Base-by-base conservation (phyloP, 2,329 filamentous ascomycete genomes). In the Beauveria bassiana region DNA sequence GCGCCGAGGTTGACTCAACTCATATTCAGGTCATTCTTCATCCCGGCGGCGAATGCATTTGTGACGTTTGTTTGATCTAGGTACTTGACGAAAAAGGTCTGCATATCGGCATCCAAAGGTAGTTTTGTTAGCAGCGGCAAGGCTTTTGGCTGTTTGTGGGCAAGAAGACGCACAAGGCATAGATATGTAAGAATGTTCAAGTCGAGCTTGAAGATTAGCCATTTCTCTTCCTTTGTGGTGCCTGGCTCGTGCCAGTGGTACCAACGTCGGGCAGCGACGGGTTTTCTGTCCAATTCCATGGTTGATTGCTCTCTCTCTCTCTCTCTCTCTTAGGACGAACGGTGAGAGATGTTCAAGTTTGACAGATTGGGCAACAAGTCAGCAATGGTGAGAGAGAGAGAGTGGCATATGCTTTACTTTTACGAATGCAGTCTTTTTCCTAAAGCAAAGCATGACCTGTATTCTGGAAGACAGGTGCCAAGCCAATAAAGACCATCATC, bases 161-260 rank as follows among this genome's bases (percentile, higher is more conserved):
- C 42, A 24, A 46, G n/a, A 24, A 47, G 22, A 47, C 45, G 45
- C 8, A 59, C 55, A 3, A 81, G 66, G 55, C 79, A 81, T 8
- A 72, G 74, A 63, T 65, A 72, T 20, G 64, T 68, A 5, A 75
- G 46, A 12, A 81, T 71, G 62, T 80, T 81, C 66, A 75, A 77
- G 65, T 81, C 79, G 34, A 81, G 73, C 67, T 82, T 82, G 61
- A 77, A 72, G 28, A 80, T 72, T 12, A 82, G 73, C 45, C 69
- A 71, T 61, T 77, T 77, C 66, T 82, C 77, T 63, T 73, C 71
- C 2, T 68, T 68, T 7, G 70, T 72, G 0, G 74, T 77, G 42
- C 71, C 72, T 1, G 74, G 73, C 51, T 77, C 74, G 62, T 78
- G 74, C 77, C 76, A 78, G 52, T 74, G 71, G 58, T 76, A 72